Evolutionary conservation across 139 green algal species (phyloP).

Genomic region (Chlorella vulgaris): DNA sequence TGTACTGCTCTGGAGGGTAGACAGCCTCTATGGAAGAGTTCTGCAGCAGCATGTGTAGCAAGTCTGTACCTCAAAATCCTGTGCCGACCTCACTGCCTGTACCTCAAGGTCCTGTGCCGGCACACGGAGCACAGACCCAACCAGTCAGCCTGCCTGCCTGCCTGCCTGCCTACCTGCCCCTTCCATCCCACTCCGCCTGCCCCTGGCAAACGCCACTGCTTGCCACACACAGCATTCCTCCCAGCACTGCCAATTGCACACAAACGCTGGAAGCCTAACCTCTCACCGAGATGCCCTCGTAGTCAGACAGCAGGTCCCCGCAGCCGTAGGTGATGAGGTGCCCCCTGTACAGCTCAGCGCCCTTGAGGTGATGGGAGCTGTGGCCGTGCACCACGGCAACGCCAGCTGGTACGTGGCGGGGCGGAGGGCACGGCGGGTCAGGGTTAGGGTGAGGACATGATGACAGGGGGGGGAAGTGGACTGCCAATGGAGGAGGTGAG

Average conservation of each 20-base stretch:
- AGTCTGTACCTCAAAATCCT: background rate
- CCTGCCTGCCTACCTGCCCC: too few species aligned
- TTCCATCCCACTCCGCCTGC: too few species aligned
- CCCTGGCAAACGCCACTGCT: background rate
- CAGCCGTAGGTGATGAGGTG: constrained; percentile 30
- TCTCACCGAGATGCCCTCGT: constrained; percentile 33
- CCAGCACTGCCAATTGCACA: background rate
- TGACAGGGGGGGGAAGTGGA: too few species aligned
- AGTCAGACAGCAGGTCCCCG: constrained; percentile 26
- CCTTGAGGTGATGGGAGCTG: constrained; percentile 28
- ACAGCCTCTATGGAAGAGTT: constrained; percentile 4
- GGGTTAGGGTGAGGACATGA: background rate
- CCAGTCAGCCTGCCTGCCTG: too few species aligned
- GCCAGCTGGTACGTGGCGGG: background rate
- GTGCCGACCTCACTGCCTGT: background rate
- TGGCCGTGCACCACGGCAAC: constrained; percentile 39
- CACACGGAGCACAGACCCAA: background rate
- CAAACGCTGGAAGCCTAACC: background rate
- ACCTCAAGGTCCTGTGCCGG: background rate
- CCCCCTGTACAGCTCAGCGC: constrained; percentile 20
- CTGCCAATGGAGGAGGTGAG: too few species aligned
- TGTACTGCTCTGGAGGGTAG: background rate
- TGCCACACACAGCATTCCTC: background rate
- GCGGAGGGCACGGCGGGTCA: background rate
- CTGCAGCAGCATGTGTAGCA: background rate